phyloP scores from a whole-genome alignment of 2,329 filamentous ascomycete species.

The Fusarium foetens region DNA sequence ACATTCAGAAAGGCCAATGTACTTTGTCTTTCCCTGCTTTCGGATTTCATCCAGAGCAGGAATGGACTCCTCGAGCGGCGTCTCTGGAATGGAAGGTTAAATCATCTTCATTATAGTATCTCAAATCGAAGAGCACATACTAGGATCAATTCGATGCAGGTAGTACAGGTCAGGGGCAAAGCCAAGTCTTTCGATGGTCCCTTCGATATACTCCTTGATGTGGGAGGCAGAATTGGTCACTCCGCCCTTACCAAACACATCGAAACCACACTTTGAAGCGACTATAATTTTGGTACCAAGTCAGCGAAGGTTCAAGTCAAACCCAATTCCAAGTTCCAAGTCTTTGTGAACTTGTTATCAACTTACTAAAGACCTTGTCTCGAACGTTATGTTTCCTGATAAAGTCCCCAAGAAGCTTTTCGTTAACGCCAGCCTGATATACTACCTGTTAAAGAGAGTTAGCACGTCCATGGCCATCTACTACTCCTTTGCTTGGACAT shows the following conservation, averaged over 20 bases:
- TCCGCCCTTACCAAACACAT: background rate
- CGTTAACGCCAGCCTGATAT: slow-evolving; percentile 1
- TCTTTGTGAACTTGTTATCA: accelerated
- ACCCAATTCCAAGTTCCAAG: background rate
- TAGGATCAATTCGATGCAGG: slow-evolving; percentile 3
- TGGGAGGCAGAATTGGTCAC: background rate
- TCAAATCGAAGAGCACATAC: background rate
- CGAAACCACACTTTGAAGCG: slow-evolving; percentile 5
- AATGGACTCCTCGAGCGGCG: background rate
- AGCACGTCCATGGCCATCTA: background rate
- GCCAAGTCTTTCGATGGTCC: slow-evolving; percentile 5
- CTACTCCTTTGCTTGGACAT: background rate
- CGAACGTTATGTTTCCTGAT: slow-evolving; percentile 10
- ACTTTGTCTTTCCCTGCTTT: slow-evolving; percentile 1
- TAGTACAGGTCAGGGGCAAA: slow-evolving; percentile 11
- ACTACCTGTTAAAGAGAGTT: background rate
- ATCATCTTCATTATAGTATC: accelerated
- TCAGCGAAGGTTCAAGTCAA: background rate
- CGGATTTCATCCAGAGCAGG: background rate
- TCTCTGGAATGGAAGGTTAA: background rate
- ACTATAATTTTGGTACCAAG: background rate
- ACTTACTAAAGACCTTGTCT: slow-evolving; percentile 7
- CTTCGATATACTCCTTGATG: slow-evolving; percentile 4
- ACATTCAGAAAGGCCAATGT: slow-evolving; percentile 5
- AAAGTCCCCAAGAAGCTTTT: slow-evolving; percentile 13